Evolutionary conservation across 2,329 filamentous ascomycete species (phyloP).

Genomic region (Alternaria triticina): DNA sequence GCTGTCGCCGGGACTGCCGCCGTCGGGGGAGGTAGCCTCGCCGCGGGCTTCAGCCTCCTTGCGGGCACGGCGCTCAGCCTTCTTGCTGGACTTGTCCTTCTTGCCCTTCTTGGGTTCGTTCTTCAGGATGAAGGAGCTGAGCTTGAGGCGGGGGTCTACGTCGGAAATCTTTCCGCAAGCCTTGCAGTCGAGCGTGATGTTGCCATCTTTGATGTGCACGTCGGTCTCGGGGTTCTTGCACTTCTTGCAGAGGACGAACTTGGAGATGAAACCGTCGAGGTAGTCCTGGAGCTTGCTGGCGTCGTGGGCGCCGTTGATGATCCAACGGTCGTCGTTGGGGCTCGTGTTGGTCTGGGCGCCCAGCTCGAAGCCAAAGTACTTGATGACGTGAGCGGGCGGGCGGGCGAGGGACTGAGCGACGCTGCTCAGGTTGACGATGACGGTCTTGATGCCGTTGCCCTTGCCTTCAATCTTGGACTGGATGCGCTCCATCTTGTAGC

Average conservation of each 20-base stretch:
- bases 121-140: conserved; percentile 97
- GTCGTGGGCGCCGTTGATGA: conserved; percentile 99
- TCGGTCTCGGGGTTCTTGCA: conserved; percentile 99
- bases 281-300: conserved; percentile 95
- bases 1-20: conserved; percentile 70
- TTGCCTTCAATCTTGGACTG: conserved; percentile 99
- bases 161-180: conserved; percentile 93
- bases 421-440: conserved; percentile 95
- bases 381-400: conserved; percentile 94
- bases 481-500: conserved; percentile 99
- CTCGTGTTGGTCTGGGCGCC: conserved; percentile 98
- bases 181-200: conserved; percentile 96
- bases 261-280: conserved; percentile 97
- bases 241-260: conserved; percentile 98
- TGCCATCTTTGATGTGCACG: conserved; percentile 90
- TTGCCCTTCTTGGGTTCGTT: conserved; percentile 92
- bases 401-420: conserved; percentile 91
- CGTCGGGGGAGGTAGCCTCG: conserved; percentile 59
- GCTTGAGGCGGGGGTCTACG: conserved; percentile 91
- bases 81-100: conserved; percentile 96
- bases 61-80: conserved; percentile 84
- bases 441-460: conserved; percentile 99
- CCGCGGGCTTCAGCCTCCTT: conserved; percentile 70
- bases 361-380: conserved; percentile 99
- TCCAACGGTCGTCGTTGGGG: conserved; percentile 97